phyloP scores from a whole-genome alignment of 2,329 filamentous ascomycete species.

The Microcyclosporella mali region DNA sequence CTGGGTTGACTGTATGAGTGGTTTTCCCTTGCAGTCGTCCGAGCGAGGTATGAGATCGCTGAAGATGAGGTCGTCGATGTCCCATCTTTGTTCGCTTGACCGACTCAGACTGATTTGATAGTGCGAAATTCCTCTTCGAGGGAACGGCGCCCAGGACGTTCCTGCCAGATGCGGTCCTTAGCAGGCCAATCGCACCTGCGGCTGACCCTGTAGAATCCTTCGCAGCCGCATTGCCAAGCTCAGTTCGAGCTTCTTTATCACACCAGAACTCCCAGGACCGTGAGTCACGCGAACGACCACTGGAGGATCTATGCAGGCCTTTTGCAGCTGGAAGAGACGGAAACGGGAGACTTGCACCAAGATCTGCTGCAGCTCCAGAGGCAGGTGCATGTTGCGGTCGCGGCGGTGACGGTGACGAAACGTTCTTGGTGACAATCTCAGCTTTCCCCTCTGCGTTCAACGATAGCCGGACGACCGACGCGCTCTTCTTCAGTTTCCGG shows the following conservation, averaged over 20 bases:
- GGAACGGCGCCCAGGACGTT: constrained; percentile 48
- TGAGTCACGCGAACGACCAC: constrained; percentile 71
- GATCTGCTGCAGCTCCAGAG: constrained; percentile 35
- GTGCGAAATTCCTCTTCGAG: constrained; percentile 57
- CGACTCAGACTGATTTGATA: constrained; percentile 15
- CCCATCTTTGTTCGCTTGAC: constrained; percentile 43
- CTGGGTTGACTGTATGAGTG: background rate
- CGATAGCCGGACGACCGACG: constrained; percentile 64
- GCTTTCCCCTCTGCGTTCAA: constrained; percentile 86
- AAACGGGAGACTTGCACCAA: background rate
- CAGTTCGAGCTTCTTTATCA: constrained; percentile 70
- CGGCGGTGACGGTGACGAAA: constrained; percentile 63
- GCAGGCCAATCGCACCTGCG: constrained; percentile 71
- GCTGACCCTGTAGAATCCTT: constrained; percentile 74
- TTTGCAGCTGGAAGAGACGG: constrained; percentile 30
- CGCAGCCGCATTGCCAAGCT: constrained; percentile 73
- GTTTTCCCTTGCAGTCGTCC: constrained; percentile 26
- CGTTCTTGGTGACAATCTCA: constrained; percentile 66
- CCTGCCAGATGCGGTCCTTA: constrained; percentile 63
- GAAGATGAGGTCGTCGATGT: constrained; percentile 30
- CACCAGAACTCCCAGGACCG: constrained; percentile 89
- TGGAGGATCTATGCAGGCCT: constrained; percentile 48
- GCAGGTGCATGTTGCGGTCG: constrained; percentile 28
- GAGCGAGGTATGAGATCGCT: constrained; percentile 28
- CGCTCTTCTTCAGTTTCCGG: constrained; percentile 24